Conservation (phyloP, 2,329 filamentous ascomycete genomes). For the Aspergillus bombycis region DNA sequence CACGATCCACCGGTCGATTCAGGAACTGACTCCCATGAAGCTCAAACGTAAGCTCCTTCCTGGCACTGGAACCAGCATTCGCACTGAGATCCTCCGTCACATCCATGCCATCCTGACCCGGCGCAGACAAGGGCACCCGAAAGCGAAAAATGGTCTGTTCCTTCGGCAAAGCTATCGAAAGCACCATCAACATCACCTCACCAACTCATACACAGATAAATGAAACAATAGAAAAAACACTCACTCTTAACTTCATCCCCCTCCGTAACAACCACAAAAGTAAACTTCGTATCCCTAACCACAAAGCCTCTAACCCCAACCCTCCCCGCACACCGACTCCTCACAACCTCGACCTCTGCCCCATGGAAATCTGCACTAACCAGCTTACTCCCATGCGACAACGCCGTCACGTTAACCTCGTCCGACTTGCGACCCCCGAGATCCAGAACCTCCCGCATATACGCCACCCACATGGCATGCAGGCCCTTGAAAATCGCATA, state of each 20-base stretch:
- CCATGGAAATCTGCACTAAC: conserved; percentile 90
- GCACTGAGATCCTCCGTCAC: conserved; percentile 18
- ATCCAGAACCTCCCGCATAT: conserved; percentile 80
- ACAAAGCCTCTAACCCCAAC: conserved; percentile 87
- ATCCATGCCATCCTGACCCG: conserved; percentile 25
- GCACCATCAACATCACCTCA: conserved; percentile 1
- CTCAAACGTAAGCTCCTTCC: conserved; percentile 71
- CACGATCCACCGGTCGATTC: conserved; percentile 78
- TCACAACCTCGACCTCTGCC: conserved; percentile 77
- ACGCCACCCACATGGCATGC: conserved; percentile 78
- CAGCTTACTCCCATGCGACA: conserved; percentile 61
- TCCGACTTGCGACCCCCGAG: conserved; percentile 43
- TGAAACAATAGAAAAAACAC: conserved; percentile 23
- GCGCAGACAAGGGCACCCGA: conserved; percentile 59
- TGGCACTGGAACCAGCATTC: background rate
- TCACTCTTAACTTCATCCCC: conserved; percentile 69
- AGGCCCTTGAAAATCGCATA: conserved; percentile 79
- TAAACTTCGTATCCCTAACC: conserved; percentile 82
- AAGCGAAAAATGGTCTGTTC: conserved; percentile 86
- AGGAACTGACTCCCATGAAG: conserved; percentile 86
- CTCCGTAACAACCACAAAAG: conserved; percentile 80
- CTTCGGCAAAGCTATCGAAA: conserved; percentile 70
- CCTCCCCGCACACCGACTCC: conserved; percentile 77
- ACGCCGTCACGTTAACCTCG: conserved; percentile 57
- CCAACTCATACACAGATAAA: background rate